Percentiles rank a stretch among this genome's conserved stretches.
Conservation (phyloP, 768 basidiomycete genomes). For the Mycena vitilis region DNA sequence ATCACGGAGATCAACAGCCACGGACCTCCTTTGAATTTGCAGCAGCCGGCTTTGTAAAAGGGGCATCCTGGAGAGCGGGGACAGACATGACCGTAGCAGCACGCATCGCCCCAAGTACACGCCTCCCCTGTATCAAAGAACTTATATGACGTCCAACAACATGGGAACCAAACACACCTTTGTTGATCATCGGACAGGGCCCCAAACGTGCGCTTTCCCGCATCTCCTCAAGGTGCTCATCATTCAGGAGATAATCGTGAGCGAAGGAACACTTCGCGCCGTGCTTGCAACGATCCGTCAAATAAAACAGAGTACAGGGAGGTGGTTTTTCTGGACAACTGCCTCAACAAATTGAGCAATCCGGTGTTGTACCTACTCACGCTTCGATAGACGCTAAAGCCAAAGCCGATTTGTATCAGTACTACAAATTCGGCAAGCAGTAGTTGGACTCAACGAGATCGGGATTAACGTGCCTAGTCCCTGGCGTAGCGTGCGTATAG, state of each 20-base stretch:
- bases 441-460: slow-evolving; percentile 57
- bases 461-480: slow-evolving; percentile 61
- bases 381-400: slow-evolving; percentile 67
- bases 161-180: slow-evolving; percentile 52
- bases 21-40: slow-evolving; percentile 72
- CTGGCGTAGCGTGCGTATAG: slow-evolving; percentile 41
- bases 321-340: slow-evolving; percentile 65
- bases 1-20: slow-evolving; percentile 31
- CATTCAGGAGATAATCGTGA: slow-evolving; percentile 69
- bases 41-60: slow-evolving; percentile 65
- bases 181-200: slow-evolving; percentile 70
- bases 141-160: neutral
- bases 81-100: slow-evolving; percentile 67
- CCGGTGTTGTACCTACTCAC: slow-evolving; percentile 51
- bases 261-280: slow-evolving; percentile 69
- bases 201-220: slow-evolving; percentile 68
- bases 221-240: slow-evolving; percentile 65
- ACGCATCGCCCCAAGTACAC: slow-evolving; percentile 71
- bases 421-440: slow-evolving; percentile 35
- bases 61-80: slow-evolving; percentile 56
- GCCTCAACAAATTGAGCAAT: slow-evolving; percentile 34
- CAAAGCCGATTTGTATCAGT: slow-evolving; percentile 31
- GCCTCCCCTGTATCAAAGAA: slow-evolving; percentile 55
- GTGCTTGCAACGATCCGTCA: slow-evolving; percentile 66
- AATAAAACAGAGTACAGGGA: slow-evolving; percentile 75